These are phyloP conservation scores for Neocallimastix lanati DNA, from an alignment of 192 early-diverging fungal genomes.

Conservation along the genomic window DNA sequence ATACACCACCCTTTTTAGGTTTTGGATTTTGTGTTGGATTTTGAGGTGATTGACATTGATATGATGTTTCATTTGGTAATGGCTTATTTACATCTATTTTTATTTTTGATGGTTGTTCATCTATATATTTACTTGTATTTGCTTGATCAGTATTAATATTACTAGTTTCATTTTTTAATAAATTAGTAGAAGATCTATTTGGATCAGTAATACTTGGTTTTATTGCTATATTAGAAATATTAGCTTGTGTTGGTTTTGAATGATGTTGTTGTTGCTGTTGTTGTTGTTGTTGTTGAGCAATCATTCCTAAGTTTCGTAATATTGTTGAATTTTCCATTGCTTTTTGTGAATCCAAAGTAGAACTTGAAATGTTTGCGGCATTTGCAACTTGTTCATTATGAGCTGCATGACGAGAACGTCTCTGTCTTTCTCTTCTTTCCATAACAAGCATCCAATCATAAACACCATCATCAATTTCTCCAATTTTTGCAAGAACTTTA, in stretches of 20 bases:
- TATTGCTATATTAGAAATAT: not conserved
- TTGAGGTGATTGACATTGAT: not conserved
- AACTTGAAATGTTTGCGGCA: not conserved
- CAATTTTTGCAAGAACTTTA: conserved; percentile 39
- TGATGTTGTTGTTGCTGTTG: too few species aligned
- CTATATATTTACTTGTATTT: not conserved
- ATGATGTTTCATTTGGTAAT: not conserved
- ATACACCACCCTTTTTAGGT: not conserved
- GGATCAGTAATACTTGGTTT: not conserved
- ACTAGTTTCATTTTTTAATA: not conserved
- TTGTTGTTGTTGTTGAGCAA: not conserved
- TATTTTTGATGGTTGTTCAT: not conserved
- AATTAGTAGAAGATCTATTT: not conserved
- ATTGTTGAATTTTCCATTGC: not conserved
- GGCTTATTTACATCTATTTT: not conserved
- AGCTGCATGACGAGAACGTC: not conserved
- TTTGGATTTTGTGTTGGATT: not conserved
- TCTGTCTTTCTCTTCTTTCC: conserved; percentile 7
- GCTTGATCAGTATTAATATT: not conserved
- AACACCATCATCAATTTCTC: conserved; percentile 71
- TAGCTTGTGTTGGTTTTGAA: too few species aligned
- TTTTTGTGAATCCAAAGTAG: not conserved
- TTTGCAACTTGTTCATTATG: not conserved
- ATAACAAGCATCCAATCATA: conserved; percentile 81
- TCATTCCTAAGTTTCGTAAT: not conserved